Conservation (phyloP, 768 basidiomycete species). For the Wakefieldia striispora region DNA sequence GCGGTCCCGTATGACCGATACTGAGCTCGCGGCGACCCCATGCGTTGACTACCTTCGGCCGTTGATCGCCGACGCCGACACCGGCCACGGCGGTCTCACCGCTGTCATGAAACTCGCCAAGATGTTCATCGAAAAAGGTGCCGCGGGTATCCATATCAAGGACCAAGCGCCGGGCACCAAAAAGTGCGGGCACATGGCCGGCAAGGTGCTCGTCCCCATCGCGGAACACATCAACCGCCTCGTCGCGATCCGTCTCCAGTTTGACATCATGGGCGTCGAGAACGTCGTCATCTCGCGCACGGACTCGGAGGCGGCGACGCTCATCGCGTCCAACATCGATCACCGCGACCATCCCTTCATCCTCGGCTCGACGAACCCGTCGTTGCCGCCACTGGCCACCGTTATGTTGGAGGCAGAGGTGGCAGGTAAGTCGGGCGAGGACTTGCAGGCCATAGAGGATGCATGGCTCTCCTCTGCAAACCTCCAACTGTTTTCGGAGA, state of each 20-base stretch:
- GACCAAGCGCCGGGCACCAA: slow-evolving; percentile 98
- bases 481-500: slow-evolving; percentile 73
- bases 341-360: slow-evolving; percentile 98
- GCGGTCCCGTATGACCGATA: slow-evolving; percentile 66
- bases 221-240: slow-evolving; percentile 98
- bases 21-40: slow-evolving; percentile 68
- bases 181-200: slow-evolving; percentile 94
- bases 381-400: slow-evolving; percentile 64
- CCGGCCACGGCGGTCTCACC: slow-evolving; percentile 97
- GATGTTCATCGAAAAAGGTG: slow-evolving; percentile 98
- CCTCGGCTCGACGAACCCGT: slow-evolving; percentile 82
- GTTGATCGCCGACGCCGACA: slow-evolving; percentile 95
- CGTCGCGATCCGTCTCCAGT: slow-evolving; percentile 94
- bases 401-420: slow-evolving; percentile 84
- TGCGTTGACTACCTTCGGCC: slow-evolving; percentile 89
- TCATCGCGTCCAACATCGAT: slow-evolving; percentile 96
- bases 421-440: slow-evolving; percentile 74
- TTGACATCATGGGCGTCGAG: slow-evolving; percentile 97
- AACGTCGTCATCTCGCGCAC: slow-evolving; percentile 93
- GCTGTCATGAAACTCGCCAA: slow-evolving; percentile 98
- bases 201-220: slow-evolving; percentile 96
- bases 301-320: slow-evolving; percentile 95
- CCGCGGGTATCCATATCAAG: slow-evolving; percentile 96
- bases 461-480: slow-evolving; percentile 79
- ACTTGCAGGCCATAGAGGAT: slow-evolving; percentile 87